Conservation (phyloP, 345 rosid genomes). For the Hypericum perforatum region DNA sequence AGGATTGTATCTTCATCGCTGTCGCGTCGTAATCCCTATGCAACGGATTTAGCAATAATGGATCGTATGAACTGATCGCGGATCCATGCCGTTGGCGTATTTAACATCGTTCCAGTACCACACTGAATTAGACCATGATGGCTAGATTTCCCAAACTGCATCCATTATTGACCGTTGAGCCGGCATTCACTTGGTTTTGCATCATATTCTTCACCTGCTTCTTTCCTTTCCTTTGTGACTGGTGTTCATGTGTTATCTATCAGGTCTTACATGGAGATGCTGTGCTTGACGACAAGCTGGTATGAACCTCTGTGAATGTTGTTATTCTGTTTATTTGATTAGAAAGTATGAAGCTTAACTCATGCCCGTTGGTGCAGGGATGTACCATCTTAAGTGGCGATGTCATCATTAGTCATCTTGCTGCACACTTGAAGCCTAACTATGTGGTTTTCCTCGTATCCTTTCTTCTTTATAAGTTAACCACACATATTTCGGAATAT, state of each 20-base stretch:
- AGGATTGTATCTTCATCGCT: conserved; percentile 6
- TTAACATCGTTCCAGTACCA: no score
- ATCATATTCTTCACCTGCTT: neutral
- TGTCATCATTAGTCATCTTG: conserved; percentile 81
- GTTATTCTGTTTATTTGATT: neutral
- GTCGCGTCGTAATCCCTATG: no score
- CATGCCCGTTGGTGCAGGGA: conserved; percentile 32
- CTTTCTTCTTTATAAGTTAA: conserved; percentile 14
- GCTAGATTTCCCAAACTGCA: no score
- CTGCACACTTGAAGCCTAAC: conserved; percentile 62
- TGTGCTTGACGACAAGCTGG: conserved; percentile 66
- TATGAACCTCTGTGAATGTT: conserved; percentile 10
- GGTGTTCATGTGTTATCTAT: conserved; percentile 9
- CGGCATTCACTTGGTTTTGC: no score
- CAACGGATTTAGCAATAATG: no score
- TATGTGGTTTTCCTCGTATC: conserved; percentile 93
- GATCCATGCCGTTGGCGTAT: no score
- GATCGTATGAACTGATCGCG: no score
- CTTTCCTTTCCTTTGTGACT: neutral
- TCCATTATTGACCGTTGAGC: no score
- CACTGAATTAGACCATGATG: no score
- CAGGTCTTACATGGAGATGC: conserved; percentile 98
- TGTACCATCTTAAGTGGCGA: conserved; percentile 95
- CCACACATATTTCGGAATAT: neutral
- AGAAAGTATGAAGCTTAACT: no score